A percentile compares a stretch with the other conserved stretches of the same genome.
phyloP scores from a whole-genome alignment of 768 basidiomycete species.

The Lactarius evosmus region DNA sequence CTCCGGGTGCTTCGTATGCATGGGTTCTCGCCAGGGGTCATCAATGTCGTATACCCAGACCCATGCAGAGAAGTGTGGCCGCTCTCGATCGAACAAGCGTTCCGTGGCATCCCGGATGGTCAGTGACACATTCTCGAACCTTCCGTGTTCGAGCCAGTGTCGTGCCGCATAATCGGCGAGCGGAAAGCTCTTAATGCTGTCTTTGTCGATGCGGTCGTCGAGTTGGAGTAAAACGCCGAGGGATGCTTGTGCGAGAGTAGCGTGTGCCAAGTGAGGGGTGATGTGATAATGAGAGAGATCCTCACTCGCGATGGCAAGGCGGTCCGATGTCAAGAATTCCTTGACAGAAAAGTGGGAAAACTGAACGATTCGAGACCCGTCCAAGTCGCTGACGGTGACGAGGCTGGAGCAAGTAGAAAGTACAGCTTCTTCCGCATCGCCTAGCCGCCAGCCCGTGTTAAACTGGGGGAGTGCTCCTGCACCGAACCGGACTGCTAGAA shows the following conservation, averaged over 20 bases:
- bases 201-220: neutral
- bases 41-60: constrained; percentile 2
- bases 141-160: neutral
- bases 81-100: neutral
- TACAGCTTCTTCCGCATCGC: neutral
- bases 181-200: neutral
- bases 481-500: neutral
- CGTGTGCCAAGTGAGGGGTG: neutral
- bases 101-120: neutral
- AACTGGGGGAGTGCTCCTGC: neutral
- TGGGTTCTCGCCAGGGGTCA: neutral
- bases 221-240: neutral
- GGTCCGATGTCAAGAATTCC: constrained; percentile 4
- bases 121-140: neutral
- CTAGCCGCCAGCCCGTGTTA: neutral
- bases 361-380: neutral
- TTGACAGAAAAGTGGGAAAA: neutral
- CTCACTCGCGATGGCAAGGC: neutral
- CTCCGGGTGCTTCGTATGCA: neutral
- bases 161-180: neutral
- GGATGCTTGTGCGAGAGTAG: neutral
- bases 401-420: constrained; percentile 1
- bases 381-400: neutral
- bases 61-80: constrained; percentile 1
- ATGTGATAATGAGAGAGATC: neutral